These are phyloP conservation scores for Linnemannia elongata DNA, from an alignment of 192 early-diverging fungal species.

Conservation along the genomic window DNA sequence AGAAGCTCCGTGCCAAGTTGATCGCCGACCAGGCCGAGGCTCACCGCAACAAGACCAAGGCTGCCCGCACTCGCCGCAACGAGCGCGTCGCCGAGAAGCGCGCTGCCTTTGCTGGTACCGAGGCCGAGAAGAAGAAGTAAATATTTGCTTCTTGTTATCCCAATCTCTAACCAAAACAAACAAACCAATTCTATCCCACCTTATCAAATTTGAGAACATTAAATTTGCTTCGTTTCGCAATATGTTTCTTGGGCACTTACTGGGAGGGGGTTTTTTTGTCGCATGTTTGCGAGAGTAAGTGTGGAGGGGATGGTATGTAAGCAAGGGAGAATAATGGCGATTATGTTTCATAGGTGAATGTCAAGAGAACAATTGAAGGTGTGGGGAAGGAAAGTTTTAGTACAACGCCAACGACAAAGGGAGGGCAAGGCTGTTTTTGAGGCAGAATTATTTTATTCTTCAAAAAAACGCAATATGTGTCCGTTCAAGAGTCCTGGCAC, in stretches of 20 bases:
- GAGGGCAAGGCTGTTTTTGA: neutral
- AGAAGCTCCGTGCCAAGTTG: conserved; percentile 91
- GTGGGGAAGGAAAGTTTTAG: neutral
- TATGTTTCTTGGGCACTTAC: neutral
- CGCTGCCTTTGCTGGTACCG: conserved; percentile 74
- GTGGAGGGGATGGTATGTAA: too few species aligned
- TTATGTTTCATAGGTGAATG: too few species aligned
- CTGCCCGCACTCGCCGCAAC: conserved; percentile 91
- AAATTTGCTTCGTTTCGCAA: conserved; percentile 19
- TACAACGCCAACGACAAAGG: neutral
- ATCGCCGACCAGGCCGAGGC: conserved; percentile 97
- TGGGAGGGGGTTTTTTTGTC: too few species aligned
- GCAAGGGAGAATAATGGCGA: too few species aligned
- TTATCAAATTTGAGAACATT: conserved; percentile 13
- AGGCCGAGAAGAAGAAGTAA: conserved; percentile 47
- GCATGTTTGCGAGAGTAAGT: too few species aligned
- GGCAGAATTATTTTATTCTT: neutral
- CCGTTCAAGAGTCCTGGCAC: too few species aligned
- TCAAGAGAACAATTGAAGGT: neutral
- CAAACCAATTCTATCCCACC: neutral
- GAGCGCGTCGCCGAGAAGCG: conserved; percentile 91
- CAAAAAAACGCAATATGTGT: neutral
- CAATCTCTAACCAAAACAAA: neutral
- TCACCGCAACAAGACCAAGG: conserved; percentile 94
- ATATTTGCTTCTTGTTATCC: conserved; percentile 17